Evolutionary conservation across 139 green algal genomes (phyloP), one percentile per base, ranked within the genome.

Genomic region (Picochlorum sp.): DNA sequence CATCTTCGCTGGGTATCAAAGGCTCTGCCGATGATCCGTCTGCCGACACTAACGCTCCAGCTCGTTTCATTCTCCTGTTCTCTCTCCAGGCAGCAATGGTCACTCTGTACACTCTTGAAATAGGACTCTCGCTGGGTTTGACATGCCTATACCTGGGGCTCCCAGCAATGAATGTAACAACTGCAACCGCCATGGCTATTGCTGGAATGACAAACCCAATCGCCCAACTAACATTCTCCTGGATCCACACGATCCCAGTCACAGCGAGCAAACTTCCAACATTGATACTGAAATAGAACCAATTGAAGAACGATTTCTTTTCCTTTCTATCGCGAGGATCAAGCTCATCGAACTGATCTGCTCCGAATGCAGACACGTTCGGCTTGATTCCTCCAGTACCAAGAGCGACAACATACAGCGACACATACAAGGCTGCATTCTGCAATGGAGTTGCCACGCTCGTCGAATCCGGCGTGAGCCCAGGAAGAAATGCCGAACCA

Each of bases 281-380:
- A 73, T 98, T 98, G 74, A 98, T 92, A 58, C 85, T 85, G 57
- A 98, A 86, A 78, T 98, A 98, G 76, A 98, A 98, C 51, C 81
- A 95, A 76, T 97, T 96, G 78, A 97, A 97, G 77, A 97, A 97
- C 44, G 68, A 85, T 64, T 86, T 80, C 76, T 95, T 95, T 77
- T 94, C 89, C 20, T 64, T 70, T 7, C 81, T 76, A 65, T 96
- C 89, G 76, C 51, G 38, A 10, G 68, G 58, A 61, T 92, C 71
- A 2, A 72, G 56, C 71, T 90, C 83, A 65, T 98, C 88, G 69
- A 98, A 96, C 76, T 98, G 92, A 75, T 98, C 92, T 3, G 93
- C 92, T 18, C 92, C 92, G 80, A 98, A 98, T 2, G 93, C 85
- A 0, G 74, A 85, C 26, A 98, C 92, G 69, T 97, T 98, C 51